A percentile compares a stretch with the other conserved stretches of the same genome.
phyloP scores from a whole-genome alignment of 108 stramenopile species.

The Heterococcus sp. region DNA sequence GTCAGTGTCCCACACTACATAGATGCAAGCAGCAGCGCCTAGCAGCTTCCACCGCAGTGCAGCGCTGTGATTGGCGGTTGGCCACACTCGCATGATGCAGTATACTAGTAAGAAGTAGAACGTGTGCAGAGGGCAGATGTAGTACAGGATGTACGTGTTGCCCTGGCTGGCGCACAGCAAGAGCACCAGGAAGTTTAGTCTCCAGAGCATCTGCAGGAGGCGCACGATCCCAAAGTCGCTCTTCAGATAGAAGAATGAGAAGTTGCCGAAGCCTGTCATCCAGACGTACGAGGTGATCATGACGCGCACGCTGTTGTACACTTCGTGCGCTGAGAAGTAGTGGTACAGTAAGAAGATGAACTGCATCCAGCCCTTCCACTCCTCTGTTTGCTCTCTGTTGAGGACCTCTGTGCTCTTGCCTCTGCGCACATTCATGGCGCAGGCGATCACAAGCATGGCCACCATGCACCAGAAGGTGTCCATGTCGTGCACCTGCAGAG shows the following conservation, averaged over 20 bases:
- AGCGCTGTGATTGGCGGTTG: conserved; percentile 68
- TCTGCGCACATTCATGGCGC: conserved; percentile 41
- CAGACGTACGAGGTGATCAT: conserved; percentile 97
- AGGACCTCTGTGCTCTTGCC: conserved; percentile 60
- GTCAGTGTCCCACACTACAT: conserved; percentile 79
- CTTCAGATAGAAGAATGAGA: conserved; percentile 86
- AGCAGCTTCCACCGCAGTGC: conserved; percentile 81
- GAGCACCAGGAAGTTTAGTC: conserved; percentile 90
- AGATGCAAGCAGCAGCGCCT: conserved; percentile 73
- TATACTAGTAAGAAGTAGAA: conserved; percentile 95
- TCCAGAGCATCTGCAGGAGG: conserved; percentile 92
- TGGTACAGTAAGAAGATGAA: conserved; percentile 95
- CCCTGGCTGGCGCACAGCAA: conserved; percentile 83
- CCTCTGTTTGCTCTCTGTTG: conserved; percentile 95
- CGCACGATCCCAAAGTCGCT: conserved; percentile 81
- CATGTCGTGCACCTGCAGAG: conserved; percentile 34
- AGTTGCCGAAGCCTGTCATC: conserved; percentile 98
- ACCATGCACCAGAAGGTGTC: conserved; percentile 60
- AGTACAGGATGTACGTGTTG: conserved; percentile 94
- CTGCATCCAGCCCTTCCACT: conserved; percentile 99
- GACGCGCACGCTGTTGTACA: conserved; percentile 91
- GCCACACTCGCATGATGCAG: conserved; percentile 73
- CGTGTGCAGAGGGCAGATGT: conserved; percentile 95
- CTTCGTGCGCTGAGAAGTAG: conserved; percentile 85
- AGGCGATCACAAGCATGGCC: conserved; percentile 42